These are phyloP conservation scores for Fraxinus nigra DNA, from an alignment of 305 asterid genomes.

Conservation along the genomic window DNA sequence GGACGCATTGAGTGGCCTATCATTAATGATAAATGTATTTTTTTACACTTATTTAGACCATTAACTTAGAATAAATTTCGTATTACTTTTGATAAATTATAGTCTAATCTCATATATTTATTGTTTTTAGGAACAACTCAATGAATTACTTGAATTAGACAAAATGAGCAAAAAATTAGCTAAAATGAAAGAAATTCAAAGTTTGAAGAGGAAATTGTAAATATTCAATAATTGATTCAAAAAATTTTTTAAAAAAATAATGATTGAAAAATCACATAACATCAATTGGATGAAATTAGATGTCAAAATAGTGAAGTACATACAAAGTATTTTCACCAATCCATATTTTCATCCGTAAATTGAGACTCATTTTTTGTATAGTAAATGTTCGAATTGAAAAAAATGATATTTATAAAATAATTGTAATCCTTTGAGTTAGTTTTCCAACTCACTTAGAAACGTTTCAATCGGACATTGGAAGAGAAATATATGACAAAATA, in stretches of 20 bases:
- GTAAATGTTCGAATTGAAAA: background rate
- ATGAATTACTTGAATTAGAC: background rate
- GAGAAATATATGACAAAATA: background rate
- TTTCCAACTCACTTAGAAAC: background rate
- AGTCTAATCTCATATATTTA: background rate
- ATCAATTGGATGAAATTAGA: background rate
- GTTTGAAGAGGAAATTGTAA: background rate
- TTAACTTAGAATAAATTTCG: too few relatives aligned
- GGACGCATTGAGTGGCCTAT: background rate
- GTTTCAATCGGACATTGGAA: background rate
- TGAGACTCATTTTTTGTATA: background rate
- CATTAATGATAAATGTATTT: too few relatives aligned
- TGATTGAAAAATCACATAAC: background rate
- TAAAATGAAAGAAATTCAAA: too few relatives aligned
- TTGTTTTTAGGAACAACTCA: background rate
- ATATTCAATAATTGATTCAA: too few relatives aligned
- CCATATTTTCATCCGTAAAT: background rate
- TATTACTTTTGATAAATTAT: too few relatives aligned
- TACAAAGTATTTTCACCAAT: background rate
- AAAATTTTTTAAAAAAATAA: too few relatives aligned
- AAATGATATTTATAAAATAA: too few relatives aligned
- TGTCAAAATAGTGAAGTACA: background rate
- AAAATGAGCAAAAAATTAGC: background rate
- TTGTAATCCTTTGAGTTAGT: background rate
- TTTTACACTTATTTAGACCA: too few relatives aligned